These are phyloP conservation scores for Calonectria leucothoes DNA, from an alignment of 2,329 filamentous ascomycete genomes.

Conservation along the genomic window DNA sequence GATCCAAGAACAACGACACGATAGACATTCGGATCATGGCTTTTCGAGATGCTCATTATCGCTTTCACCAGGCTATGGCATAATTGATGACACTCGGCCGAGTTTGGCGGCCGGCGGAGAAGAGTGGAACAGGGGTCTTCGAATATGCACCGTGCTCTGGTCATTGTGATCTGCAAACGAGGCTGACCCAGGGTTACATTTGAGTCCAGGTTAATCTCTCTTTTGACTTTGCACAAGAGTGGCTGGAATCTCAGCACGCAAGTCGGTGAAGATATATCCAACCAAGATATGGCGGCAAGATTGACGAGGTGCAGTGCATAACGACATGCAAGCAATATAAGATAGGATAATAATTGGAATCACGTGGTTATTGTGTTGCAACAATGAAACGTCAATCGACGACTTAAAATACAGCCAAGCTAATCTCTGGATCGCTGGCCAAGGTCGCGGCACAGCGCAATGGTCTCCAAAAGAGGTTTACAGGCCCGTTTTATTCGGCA, in stretches of 20 bases:
- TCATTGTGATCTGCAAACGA: neutral
- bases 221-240: neutral
- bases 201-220: neutral
- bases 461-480: neutral
- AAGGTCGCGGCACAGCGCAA: neutral
- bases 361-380: neutral
- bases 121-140: neutral
- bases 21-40: neutral
- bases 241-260: neutral
- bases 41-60: neutral
- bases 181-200: neutral
- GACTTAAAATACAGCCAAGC: neutral
- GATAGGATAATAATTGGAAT: neutral
- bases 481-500: neutral
- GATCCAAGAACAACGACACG: neutral
- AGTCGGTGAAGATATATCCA: neutral
- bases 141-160: neutral
- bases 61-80: neutral
- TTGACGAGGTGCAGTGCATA: too few relatives aligned
- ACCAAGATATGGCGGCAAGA: neutral
- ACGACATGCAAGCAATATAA: neutral
- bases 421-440: neutral
- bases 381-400: neutral
- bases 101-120: neutral
- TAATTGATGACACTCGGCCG: neutral